phyloP scores from a whole-genome alignment of 768 basidiomycete genomes.

The Xerocomus spinulosus region DNA sequence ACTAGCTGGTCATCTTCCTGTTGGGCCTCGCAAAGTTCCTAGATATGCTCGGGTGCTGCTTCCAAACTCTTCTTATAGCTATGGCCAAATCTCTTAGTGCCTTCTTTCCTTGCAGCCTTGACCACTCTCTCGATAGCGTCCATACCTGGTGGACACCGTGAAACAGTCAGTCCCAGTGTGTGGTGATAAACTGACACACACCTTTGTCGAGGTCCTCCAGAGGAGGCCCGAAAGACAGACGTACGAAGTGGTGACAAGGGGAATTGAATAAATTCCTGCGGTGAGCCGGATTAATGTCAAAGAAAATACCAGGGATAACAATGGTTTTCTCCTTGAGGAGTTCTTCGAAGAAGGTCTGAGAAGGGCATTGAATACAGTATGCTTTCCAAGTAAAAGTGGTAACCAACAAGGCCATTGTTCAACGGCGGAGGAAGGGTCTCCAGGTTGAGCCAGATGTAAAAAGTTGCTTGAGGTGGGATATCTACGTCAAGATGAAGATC shows the following conservation, averaged over 20 bases:
- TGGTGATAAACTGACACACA: slow-evolving; percentile 21
- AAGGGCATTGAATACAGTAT: slow-evolving; percentile 1
- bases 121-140: slow-evolving; percentile 83
- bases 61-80: slow-evolving; percentile 61
- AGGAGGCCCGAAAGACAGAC: slow-evolving; percentile 83
- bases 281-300: slow-evolving; percentile 73
- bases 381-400: neutral
- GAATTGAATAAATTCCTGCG: slow-evolving; percentile 87
- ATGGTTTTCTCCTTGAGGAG: slow-evolving; percentile 87
- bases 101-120: slow-evolving; percentile 59
- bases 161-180: neutral
- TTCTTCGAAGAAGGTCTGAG: slow-evolving; percentile 89
- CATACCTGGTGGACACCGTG: slow-evolving; percentile 44
- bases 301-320: slow-evolving; percentile 88
- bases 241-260: slow-evolving; percentile 86
- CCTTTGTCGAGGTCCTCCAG: slow-evolving; percentile 76
- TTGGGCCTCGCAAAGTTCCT: neutral
- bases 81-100: slow-evolving; percentile 62
- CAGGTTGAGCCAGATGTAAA: slow-evolving; percentile 93
- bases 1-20: neutral
- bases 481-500: slow-evolving; percentile 73
- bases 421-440: slow-evolving; percentile 74
- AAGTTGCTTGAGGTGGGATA: slow-evolving; percentile 75
- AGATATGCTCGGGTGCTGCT: slow-evolving; percentile 24
- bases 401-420: slow-evolving; percentile 77